Evolutionary conservation across 2,329 filamentous ascomycete genomes (phyloP), one percentile per base, ranked within the genome.

Genomic region (Macroventuria anomochaeta): DNA sequence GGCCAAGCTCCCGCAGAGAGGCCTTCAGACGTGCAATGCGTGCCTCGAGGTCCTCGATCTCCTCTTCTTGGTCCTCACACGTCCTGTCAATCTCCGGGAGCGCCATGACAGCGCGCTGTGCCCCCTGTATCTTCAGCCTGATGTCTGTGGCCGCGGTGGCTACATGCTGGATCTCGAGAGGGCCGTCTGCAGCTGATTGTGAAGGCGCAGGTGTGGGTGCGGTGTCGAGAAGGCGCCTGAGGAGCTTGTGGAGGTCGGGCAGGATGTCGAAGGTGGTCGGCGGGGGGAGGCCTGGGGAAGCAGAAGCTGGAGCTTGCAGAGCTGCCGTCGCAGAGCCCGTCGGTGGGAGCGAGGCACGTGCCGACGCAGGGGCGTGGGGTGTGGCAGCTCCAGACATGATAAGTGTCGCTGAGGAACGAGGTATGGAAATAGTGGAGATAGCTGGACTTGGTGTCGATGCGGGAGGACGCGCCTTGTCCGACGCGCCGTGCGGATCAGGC

Each of bases 241-340:
- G 85, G 62, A 96, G 85, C 54, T 86, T 82, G 68, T 91, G 88
- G 47, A 97, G 85, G 68, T 92, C 86, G 21, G 92, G 91, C 47
- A 96, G 84, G 63, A 91, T 85, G 79, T 96, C 93, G 77, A 97
- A 91, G 42, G 86, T 86, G 74, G 93, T 88, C 23, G 93, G 89
- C 42, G 90, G 84, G 58, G 95, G 88, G 50, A 88, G 85, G 2
- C 83, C 77, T 26, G 88, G 82, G 53, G 84, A 77, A 59, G 79
- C 74, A 68, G 82, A 51, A 42, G 64, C 37, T 38, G 59, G 54
- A 31, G 65, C 47, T 25, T 65, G 56, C 33, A 65, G 59, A 5
- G 68, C 65, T 17, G 68, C 67, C 5, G 70, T 71, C 3, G 63
- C 65, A 43, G 64, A 53, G 41, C 64, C 64, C 13, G 71, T 77